These are phyloP conservation scores for Myochromella boudieri DNA, from an alignment of 768 basidiomycete genomes.

Conservation along the genomic window DNA sequence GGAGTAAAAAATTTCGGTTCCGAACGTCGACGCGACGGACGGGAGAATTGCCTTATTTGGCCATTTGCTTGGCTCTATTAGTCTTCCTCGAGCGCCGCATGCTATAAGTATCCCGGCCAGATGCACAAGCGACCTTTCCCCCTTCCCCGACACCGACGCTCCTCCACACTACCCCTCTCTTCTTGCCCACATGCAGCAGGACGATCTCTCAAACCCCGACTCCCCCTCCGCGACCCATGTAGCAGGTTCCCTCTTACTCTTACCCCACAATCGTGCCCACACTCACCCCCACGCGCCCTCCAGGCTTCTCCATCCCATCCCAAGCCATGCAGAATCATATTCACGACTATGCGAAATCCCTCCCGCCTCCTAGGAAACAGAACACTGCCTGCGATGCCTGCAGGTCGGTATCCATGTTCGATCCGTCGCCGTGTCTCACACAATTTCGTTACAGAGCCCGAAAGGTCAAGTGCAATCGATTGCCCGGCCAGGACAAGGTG, in stretches of 20 bases:
- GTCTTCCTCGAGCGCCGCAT: conserved; percentile 30
- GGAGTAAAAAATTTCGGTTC: conserved; percentile 24
- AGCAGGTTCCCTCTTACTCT: conserved; percentile 24
- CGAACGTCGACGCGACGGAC: conserved; percentile 18
- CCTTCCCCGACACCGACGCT: conserved; percentile 18
- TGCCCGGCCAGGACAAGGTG: conserved; percentile 83
- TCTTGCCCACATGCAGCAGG: conserved; percentile 32
- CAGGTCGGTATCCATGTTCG: conserved; percentile 46
- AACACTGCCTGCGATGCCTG: conserved; percentile 94
- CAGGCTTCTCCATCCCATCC: conserved; percentile 63
- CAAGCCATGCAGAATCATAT: conserved; percentile 78
- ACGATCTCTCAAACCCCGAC: conserved; percentile 26
- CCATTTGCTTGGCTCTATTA: conserved; percentile 28
- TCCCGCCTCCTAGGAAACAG: conserved; percentile 86
- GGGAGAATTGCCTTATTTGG: conserved; percentile 18
- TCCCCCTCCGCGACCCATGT: conserved; percentile 27
- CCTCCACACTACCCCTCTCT: conserved; percentile 16
- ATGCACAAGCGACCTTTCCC: conserved; percentile 22
- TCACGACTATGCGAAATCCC: conserved; percentile 75
- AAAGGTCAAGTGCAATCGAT: conserved; percentile 86
- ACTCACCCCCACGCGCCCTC: conserved; percentile 15
- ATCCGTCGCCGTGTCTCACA: conserved; percentile 16
- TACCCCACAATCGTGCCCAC: conserved; percentile 8
- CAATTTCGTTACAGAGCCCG: conserved; percentile 50
- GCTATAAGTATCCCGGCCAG: conserved; percentile 34